Evolutionary conservation across 78 protist genomes (phyloP).

Genomic region (Dictyostelium intermedium): DNA sequence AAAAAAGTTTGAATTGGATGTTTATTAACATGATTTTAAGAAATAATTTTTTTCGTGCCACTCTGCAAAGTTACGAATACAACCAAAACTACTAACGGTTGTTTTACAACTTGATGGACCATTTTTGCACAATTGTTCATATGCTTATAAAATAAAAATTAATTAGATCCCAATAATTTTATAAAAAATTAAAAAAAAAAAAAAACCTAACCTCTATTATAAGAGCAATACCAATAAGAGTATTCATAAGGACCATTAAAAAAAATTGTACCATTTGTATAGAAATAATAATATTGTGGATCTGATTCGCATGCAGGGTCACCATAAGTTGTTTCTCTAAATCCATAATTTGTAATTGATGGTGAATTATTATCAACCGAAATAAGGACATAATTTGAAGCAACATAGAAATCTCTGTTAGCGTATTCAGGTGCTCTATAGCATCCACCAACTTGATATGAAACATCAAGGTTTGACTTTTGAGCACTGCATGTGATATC

Average conservation of each 20-base stretch:
- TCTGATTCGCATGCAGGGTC: neutral
- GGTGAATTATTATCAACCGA: neutral
- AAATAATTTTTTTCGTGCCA: neutral
- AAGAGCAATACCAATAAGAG: neutral
- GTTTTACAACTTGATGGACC: neutral
- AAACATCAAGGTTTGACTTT: neutral
- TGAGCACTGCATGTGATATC: neutral
- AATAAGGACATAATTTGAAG: neutral
- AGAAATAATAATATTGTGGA: slow-evolving; percentile 39
- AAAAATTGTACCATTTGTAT: neutral
- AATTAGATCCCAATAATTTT: too few species aligned
- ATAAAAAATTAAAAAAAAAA: neutral
- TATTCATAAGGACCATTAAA: neutral
- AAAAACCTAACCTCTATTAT: neutral
- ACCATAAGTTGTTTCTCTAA: neutral
- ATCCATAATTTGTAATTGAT: neutral
- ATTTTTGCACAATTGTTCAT: neutral
- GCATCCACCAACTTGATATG: slow-evolving; percentile 4
- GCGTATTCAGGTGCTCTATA: slow-evolving; percentile 24
- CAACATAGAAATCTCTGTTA: neutral
- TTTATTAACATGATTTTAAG: neutral
- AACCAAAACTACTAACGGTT: neutral
- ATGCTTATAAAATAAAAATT: neutral
- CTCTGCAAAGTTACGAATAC: neutral
- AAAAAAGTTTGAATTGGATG: too few species aligned